phyloP scores from a whole-genome alignment of 257 asterid genomes.

The Lavandula angustifolia region DNA sequence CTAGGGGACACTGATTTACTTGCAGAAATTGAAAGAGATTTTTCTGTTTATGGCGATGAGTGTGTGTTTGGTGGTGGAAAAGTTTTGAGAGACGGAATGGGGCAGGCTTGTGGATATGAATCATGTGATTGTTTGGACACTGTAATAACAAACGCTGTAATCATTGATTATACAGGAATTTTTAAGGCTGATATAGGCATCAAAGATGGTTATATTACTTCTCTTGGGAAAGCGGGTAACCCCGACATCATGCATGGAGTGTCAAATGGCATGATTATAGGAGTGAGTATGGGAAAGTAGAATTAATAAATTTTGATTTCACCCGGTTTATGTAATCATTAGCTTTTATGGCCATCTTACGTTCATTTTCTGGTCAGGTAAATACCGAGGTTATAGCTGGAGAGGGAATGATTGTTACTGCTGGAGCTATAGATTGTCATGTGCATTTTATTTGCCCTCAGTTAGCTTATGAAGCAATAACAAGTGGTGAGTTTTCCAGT shows the following conservation, averaged over 20 bases:
- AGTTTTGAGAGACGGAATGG: slow-evolving; percentile 92
- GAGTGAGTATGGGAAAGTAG: slow-evolving; percentile 60
- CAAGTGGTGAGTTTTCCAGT: slow-evolving; percentile 73
- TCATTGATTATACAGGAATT: slow-evolving; percentile 86
- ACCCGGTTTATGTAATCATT: slow-evolving; percentile 5
- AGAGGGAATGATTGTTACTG: slow-evolving; percentile 92
- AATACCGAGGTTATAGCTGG: slow-evolving; percentile 95
- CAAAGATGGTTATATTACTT: slow-evolving; percentile 63
- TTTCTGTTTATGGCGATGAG: slow-evolving; percentile 78
- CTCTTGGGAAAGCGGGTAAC: slow-evolving; percentile 89
- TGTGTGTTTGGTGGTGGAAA: slow-evolving; percentile 98
- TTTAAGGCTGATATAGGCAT: slow-evolving; percentile 94
- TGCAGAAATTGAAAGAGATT: slow-evolving; percentile 87
- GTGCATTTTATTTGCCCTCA: slow-evolving; percentile 99
- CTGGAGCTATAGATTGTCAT: slow-evolving; percentile 97
- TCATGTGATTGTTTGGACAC: slow-evolving; percentile 68
- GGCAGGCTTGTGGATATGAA: slow-evolving; percentile 78
- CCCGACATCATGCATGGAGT: slow-evolving; percentile 79
- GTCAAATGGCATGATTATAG: slow-evolving; percentile 53
- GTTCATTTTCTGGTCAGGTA: slow-evolving; percentile 48
- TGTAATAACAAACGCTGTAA: slow-evolving; percentile 88
- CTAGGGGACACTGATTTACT: slow-evolving; percentile 88
- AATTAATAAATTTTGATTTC: slow-evolving; percentile 17
- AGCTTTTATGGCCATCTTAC: slow-evolving; percentile 16
- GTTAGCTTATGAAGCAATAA: slow-evolving; percentile 80